phyloP scores from a whole-genome alignment of 2,329 filamentous ascomycete genomes.

The Colletotrichum sublineola region DNA sequence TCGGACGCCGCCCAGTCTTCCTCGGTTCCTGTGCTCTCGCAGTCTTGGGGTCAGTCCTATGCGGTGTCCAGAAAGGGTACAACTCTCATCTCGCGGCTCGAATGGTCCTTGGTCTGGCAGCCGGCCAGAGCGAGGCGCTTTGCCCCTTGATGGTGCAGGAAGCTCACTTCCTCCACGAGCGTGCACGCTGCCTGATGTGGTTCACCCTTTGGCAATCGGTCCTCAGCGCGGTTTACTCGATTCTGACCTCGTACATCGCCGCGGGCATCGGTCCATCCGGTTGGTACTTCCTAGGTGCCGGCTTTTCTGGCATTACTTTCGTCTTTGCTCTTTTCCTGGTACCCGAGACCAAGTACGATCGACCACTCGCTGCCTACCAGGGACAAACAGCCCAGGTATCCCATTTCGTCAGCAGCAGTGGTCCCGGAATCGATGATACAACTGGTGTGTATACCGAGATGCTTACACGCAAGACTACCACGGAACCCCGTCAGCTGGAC shows the following conservation, averaged over 20 bases:
- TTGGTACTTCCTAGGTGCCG: constrained; percentile 59
- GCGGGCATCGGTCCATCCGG: constrained; percentile 55
- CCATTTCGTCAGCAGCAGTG: constrained; percentile 37
- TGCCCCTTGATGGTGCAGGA: constrained; percentile 57
- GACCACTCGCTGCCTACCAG: constrained; percentile 53
- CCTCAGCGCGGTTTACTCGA: constrained; percentile 52
- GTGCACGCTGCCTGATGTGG: constrained; percentile 55
- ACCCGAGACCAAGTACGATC: constrained; percentile 58
- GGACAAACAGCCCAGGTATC: constrained; percentile 45
- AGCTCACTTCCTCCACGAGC: constrained; percentile 60
- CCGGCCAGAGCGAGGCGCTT: constrained; percentile 58
- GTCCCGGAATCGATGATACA: constrained; percentile 43
- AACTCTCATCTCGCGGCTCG: constrained; percentile 55
- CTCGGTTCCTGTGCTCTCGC: constrained; percentile 49
- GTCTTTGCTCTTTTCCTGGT: constrained; percentile 55
- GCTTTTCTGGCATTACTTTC: constrained; percentile 51
- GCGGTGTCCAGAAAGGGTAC: constrained; percentile 47
- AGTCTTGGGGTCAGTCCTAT: constrained; percentile 48
- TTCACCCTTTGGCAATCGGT: constrained; percentile 57
- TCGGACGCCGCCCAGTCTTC: constrained; percentile 52
- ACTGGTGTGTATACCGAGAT: constrained; percentile 40
- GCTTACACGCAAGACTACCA: constrained; percentile 29
- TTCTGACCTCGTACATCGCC: constrained; percentile 59
- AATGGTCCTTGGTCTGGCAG: constrained; percentile 55
- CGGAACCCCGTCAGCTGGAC: constrained; percentile 49